Evolutionary conservation across 2,329 filamentous ascomycete genomes (phyloP).

Genomic region (Ophiostoma ulmi): DNA sequence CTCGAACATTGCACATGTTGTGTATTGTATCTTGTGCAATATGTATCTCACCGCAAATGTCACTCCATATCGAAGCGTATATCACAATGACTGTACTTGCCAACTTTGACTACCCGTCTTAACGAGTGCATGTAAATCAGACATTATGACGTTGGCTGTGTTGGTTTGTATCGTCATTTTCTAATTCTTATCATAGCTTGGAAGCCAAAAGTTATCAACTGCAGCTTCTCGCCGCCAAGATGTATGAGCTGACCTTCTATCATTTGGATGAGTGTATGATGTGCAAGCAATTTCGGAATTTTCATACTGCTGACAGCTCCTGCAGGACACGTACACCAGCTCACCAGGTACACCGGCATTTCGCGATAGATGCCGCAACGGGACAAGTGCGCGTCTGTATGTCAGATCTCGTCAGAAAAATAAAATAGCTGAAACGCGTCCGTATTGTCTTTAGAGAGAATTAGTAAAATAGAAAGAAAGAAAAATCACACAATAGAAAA

Average conservation of each 20-base stretch:
- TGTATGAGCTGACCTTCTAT: not conserved
- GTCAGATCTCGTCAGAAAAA: not conserved
- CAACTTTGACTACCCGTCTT: too few species aligned
- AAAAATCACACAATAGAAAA: not conserved
- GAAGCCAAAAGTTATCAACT: not conserved
- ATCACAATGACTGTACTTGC: not conserved
- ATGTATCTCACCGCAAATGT: not conserved
- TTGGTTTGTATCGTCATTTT: too few species aligned
- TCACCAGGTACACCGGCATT: not conserved
- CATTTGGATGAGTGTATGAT: not conserved
- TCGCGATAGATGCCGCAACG: constrained; percentile 9
- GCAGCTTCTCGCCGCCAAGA: not conserved
- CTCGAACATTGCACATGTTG: not conserved
- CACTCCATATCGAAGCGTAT: not conserved
- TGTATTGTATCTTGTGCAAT: not conserved
- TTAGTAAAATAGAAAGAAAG: not conserved
- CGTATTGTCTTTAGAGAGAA: not conserved
- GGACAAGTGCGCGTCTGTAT: not conserved
- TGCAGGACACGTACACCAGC: not conserved
- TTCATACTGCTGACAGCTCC: not conserved
- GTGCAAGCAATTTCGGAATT: not conserved
- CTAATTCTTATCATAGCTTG: not conserved
- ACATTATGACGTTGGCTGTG: too few species aligned
- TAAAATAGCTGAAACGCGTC: not conserved
- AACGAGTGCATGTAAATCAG: too few species aligned